phyloP scores from a whole-genome alignment of 2,329 filamentous ascomycete species.

The Aspergillus aculeatinus region DNA sequence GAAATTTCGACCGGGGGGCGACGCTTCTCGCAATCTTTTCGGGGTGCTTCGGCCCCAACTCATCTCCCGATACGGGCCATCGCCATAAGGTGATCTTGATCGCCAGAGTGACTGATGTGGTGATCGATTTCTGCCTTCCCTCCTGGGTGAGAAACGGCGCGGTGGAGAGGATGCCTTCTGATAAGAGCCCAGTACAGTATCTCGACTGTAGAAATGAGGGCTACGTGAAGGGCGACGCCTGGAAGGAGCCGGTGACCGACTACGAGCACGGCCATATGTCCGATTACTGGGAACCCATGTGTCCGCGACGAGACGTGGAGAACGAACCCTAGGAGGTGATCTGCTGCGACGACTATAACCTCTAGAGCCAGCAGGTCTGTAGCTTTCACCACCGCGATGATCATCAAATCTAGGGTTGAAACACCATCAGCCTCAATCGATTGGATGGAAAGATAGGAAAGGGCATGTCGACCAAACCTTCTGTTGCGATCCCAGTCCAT shows the following conservation, averaged over 20 bases:
- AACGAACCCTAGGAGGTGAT: conserved; percentile 40
- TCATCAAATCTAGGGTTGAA: conserved; percentile 35
- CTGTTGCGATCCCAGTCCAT: conserved; percentile 45
- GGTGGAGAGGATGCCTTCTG: conserved; percentile 38
- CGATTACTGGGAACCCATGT: conserved; percentile 43
- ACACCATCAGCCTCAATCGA: conserved; percentile 12
- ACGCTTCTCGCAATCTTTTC: conserved; percentile 38
- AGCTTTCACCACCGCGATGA: conserved; percentile 46
- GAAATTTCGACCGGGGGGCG: conserved; percentile 34
- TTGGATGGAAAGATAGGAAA: background rate
- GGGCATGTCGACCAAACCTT: conserved; percentile 35
- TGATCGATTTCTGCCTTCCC: conserved; percentile 41
- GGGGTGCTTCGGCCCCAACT: conserved; percentile 34
- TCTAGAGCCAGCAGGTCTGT: conserved; percentile 41
- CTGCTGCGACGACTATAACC: conserved; percentile 37
- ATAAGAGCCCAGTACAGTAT: conserved; percentile 32
- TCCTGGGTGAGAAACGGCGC: conserved; percentile 43
- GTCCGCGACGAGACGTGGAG: conserved; percentile 40
- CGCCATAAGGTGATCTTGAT: conserved; percentile 40
- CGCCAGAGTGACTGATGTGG: conserved; percentile 38
- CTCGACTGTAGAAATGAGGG: conserved; percentile 40
- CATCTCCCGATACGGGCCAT: conserved; percentile 31
- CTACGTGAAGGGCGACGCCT: conserved; percentile 47
- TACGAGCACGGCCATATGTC: conserved; percentile 38
- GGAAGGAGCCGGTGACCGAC: conserved; percentile 42